phyloP scores from a whole-genome alignment of 164 flowering plant species.

The Santalum album region DNA sequence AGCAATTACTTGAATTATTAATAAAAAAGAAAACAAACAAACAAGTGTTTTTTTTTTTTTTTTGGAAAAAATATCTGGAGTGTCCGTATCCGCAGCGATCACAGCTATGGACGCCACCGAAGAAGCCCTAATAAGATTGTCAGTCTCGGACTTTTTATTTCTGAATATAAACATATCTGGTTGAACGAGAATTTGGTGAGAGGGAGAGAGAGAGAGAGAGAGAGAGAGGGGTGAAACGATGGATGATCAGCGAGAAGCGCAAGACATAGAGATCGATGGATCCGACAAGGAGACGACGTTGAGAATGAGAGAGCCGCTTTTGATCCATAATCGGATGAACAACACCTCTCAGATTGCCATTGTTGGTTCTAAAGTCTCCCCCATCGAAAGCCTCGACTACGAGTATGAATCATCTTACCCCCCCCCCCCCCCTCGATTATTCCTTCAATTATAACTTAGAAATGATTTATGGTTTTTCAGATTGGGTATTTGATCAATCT shows the following conservation, averaged over 20 bases:
- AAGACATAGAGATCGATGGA: slow-evolving; percentile 24
- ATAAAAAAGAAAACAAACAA: too few relatives aligned
- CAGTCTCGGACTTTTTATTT: too few relatives aligned
- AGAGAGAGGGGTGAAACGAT: slow-evolving; percentile 11
- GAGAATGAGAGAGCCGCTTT: slow-evolving; percentile 47
- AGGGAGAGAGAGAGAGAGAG: slow-evolving; percentile 1
- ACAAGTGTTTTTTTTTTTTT: too few relatives aligned
- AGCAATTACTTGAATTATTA: too few relatives aligned
- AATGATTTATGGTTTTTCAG: too few relatives aligned
- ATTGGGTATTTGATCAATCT: too few relatives aligned
- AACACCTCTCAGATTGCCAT: slow-evolving; percentile 72
- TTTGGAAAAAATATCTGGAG: too few relatives aligned
- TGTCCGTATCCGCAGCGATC: too few relatives aligned
- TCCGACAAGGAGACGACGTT: slow-evolving; percentile 14
- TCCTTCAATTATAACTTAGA: neutral
- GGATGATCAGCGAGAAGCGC: slow-evolving; percentile 17
- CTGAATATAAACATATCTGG: too few relatives aligned
- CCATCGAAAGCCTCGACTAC: slow-evolving; percentile 76
- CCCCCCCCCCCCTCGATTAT: neutral
- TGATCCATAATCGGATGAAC: slow-evolving; percentile 37
- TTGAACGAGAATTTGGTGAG: too few relatives aligned
- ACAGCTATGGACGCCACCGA: too few relatives aligned
- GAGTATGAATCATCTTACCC: slow-evolving; percentile 59
- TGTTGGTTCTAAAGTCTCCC: slow-evolving; percentile 59
- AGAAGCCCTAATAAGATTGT: too few relatives aligned